These are phyloP conservation scores for Nakazawaea populi DNA, from an alignment of 805 yeast genomes.

Conservation along the genomic window DNA sequence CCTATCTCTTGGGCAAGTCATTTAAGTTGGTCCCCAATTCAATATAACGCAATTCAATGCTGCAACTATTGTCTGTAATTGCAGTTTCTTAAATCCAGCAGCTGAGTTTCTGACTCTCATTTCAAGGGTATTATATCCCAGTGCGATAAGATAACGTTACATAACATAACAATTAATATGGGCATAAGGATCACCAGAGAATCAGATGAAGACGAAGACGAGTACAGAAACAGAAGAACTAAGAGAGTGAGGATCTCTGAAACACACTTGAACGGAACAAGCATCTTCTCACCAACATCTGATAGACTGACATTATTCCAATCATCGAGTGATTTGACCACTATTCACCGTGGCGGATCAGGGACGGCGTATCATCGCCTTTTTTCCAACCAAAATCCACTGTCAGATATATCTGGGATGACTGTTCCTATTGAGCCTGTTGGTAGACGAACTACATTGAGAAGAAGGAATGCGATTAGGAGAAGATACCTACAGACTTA, in stretches of 20 bases:
- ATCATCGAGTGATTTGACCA: background rate
- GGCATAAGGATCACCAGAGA: conserved; percentile 9
- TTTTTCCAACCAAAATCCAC: background rate
- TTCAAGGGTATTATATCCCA: too few relatives aligned
- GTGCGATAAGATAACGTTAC: too few relatives aligned
- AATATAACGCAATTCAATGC: too few relatives aligned
- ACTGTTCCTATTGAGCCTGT: background rate
- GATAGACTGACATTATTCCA: background rate
- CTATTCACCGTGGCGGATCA: background rate
- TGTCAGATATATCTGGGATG: background rate
- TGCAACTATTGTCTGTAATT: too few relatives aligned
- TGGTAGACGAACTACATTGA: background rate
- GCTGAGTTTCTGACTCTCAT: too few relatives aligned
- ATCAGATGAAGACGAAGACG: conserved; percentile 3
- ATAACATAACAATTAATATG: conserved; percentile 1
- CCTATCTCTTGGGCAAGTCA: too few relatives aligned
- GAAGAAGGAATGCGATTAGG: conserved; percentile 6
- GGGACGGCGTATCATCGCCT: background rate
- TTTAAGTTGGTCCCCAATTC: too few relatives aligned
- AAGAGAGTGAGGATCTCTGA: conserved; percentile 15
- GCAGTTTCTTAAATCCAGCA: too few relatives aligned
- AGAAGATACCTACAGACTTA: conserved; percentile 1
- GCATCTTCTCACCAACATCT: conserved; percentile 9
- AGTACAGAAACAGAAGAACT: background rate
- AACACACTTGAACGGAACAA: conserved; percentile 4